A percentile compares a stretch with the other conserved stretches of the same genome.
Evolutionary conservation across 345 rosid genomes (phyloP).

Genomic region (Salix purpurea): DNA sequence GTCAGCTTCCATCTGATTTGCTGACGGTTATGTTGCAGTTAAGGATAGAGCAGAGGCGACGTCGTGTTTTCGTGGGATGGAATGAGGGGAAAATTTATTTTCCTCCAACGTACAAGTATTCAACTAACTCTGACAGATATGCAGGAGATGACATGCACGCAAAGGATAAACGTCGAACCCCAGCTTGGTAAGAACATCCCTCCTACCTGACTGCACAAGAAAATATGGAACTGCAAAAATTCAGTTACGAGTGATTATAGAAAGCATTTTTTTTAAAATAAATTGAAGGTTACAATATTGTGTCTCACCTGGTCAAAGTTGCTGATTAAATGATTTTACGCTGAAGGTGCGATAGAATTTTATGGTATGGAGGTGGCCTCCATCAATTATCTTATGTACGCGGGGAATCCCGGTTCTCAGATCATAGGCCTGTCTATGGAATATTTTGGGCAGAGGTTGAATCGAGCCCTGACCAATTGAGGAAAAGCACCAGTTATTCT

Average conservation of each 20-base stretch:
- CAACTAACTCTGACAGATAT: constrained; percentile 93
- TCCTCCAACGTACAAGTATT: constrained; percentile 97
- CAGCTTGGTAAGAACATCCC: constrained; percentile 72
- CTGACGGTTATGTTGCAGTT: constrained; percentile 44
- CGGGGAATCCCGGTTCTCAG: constrained; percentile 93
- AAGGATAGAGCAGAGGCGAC: constrained; percentile 81
- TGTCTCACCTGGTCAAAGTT: not conserved
- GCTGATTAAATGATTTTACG: constrained; percentile 18
- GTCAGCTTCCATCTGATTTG: constrained; percentile 18
- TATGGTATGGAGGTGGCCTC: constrained; percentile 95
- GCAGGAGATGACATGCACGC: constrained; percentile 89
- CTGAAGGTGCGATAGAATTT: constrained; percentile 87
- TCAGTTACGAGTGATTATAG: not conserved
- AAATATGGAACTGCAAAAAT: not conserved
- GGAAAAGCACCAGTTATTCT: constrained; percentile 67
- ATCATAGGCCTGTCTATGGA: constrained; percentile 97
- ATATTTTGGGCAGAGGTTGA: constrained; percentile 90
- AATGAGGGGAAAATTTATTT: constrained; percentile 91
- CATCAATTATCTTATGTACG: constrained; percentile 85
- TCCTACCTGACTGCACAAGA: not conserved
- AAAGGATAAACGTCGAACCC: constrained; percentile 94
- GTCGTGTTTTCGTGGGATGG: constrained; percentile 89
- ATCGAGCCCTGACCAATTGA: constrained; percentile 65
- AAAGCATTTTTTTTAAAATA: not conserved
- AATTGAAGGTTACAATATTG: not conserved